phyloP scores from a whole-genome alignment of 805 yeast species.

The Zygosaccharomyces rouxii region DNA sequence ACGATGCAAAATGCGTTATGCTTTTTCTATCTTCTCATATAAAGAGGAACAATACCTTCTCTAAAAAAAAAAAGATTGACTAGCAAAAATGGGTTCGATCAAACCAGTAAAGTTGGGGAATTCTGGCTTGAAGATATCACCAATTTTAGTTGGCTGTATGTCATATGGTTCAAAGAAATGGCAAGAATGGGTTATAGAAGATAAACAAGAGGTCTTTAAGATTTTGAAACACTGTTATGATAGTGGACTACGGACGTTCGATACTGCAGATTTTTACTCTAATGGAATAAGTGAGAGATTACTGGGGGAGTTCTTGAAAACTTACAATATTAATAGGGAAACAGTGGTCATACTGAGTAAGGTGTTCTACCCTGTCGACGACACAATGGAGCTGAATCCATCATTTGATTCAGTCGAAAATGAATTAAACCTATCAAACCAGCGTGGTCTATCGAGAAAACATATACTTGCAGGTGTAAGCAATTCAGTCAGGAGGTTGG shows the following conservation, averaged over 20 bases:
- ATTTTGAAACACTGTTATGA: constrained; percentile 46
- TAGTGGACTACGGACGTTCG: constrained; percentile 44
- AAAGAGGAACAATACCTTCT: background rate
- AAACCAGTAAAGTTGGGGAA: constrained; percentile 35
- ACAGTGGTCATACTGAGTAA: constrained; percentile 55
- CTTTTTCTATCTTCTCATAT: background rate
- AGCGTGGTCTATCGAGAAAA: constrained; percentile 42
- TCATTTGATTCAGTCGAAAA: background rate
- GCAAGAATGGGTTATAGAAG: constrained; percentile 45
- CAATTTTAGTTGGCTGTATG: constrained; percentile 53
- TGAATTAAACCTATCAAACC: constrained; percentile 21
- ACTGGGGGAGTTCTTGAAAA: constrained; percentile 49
- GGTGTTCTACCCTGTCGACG: constrained; percentile 35
- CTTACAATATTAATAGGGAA: constrained; percentile 49
- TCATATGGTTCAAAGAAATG: constrained; percentile 44
- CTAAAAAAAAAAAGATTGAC: too few relatives aligned
- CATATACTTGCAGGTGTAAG: constrained; percentile 45
- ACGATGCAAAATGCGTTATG: background rate
- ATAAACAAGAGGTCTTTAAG: constrained; percentile 44
- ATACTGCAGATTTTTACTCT: constrained; percentile 48
- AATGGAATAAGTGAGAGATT: constrained; percentile 46
- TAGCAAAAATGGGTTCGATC: constrained; percentile 3
- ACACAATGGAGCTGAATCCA: constrained; percentile 9
- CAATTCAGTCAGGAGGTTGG: constrained; percentile 43
- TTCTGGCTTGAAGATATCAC: constrained; percentile 48